Base-by-base conservation (phyloP, 176 grass and related monocot species). In the Hordeum marinum region DNA sequence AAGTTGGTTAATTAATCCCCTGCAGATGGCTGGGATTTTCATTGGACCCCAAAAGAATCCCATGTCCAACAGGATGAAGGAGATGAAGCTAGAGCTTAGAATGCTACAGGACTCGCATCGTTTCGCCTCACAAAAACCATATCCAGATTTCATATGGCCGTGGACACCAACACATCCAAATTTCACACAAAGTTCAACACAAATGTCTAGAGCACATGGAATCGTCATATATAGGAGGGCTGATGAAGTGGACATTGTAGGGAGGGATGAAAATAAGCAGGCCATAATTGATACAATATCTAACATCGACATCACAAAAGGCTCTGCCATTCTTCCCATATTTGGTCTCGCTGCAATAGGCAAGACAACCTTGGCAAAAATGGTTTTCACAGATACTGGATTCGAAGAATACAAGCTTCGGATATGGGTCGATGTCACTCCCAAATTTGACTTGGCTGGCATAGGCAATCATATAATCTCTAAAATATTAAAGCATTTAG, bases 331-430 rank as follows among this genome's bases (percentile, higher is more conserved):
- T 63, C 25, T 63, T 25, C 61, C 61, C 61, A 63, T 63, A 5
- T 25, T 27, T 14, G 61, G 61, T 24, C 61, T 29, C 24, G 23
- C 12, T 3, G 65, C 65, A n/a, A 29, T 72, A 24, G 65, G 80
- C 13, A 83, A 59, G 65, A 83, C 65, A 14, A 59, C 31, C 9
- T 17, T 83, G n/a, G 80, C 80, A 66, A 24, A 25, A 72, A n/a
- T 70, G 27, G 26, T 83, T 11, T 83, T 36, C 48, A 13, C 0
- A 26, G 10, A 63, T 63, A 11, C 11, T 11, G 24, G 26, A 6
- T 63, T 63, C 5, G 4, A 13, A 24, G 61, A 63, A 63, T 63
- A 63, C 25, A 29, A 26, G 26, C 11, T 11, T 11, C 61, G 61
- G 24, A 11, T 63, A 58, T 82, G 80, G 80, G 63, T 82, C 31